Percentiles rank a stretch among this genome's conserved stretches.
Evolutionary conservation across 345 rosid genomes (phyloP).

Genomic region (Eucalyptus polyanthemos): DNA sequence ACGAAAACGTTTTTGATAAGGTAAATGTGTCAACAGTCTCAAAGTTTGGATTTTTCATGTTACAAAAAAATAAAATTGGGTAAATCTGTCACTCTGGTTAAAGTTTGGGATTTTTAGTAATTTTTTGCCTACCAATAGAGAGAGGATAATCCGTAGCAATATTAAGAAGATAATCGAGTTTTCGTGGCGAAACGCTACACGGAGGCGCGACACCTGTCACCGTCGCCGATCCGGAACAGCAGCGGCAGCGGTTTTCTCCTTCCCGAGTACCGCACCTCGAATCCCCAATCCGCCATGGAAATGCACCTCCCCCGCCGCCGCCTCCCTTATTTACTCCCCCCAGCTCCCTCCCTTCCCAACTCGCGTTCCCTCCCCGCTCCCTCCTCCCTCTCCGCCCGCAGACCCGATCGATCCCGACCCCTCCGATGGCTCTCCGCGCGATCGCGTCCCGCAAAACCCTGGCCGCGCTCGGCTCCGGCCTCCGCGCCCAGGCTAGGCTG

Average conservation of each 20-base stretch:
- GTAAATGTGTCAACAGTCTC: rapidly evolving
- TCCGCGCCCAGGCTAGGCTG: background rate
- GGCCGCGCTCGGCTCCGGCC: background rate
- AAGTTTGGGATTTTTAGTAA: no score
- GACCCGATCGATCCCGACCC: background rate
- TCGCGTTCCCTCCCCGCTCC: background rate
- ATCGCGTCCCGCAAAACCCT: slow-evolving; percentile 24
- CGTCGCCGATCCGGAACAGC: background rate
- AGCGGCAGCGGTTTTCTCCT: background rate
- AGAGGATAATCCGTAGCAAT: background rate
- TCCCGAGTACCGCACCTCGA: background rate
- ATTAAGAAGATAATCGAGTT: background rate
- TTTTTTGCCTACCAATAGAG: no score
- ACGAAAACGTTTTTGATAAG: rapidly evolving
- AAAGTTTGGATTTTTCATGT: no score
- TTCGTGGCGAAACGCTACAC: background rate
- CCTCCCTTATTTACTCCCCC: background rate
- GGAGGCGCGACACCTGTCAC: background rate
- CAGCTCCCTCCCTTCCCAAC: background rate
- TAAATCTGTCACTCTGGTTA: rapidly evolving
- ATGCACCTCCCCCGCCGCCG: background rate
- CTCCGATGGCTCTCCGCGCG: slow-evolving; percentile 57
- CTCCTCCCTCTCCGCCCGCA: background rate
- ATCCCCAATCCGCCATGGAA: background rate
- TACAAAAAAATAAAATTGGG: no score